phyloP scores from a whole-genome alignment of 805 yeast genomes.

The Komagataella kurtzmanii region DNA sequence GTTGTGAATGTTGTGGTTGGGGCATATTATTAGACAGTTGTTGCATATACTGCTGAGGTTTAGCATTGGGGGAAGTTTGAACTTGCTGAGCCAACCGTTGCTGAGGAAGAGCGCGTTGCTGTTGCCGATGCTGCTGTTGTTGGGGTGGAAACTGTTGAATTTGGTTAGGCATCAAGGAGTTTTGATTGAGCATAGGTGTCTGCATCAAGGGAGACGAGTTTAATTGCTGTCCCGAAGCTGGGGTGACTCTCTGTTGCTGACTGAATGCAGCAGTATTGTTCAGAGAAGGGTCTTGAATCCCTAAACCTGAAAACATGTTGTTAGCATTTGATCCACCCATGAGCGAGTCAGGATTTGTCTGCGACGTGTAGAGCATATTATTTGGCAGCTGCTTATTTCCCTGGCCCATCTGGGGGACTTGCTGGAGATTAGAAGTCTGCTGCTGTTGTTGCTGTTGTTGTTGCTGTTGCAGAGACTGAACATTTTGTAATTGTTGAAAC shows the following conservation, averaged over 20 bases:
- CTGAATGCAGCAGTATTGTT: conserved; percentile 8
- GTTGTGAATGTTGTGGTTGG: conserved; percentile 8
- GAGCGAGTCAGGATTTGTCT: conserved; percentile 6
- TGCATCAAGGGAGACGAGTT: conserved; percentile 2
- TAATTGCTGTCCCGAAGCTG: not conserved
- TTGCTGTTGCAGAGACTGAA: conserved; percentile 9
- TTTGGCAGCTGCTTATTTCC: conserved; percentile 13
- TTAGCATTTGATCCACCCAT: not conserved
- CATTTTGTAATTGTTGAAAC: conserved; percentile 16
- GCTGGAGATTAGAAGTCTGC: conserved; percentile 14
- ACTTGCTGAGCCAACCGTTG: conserved; percentile 2
- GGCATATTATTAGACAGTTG: not conserved
- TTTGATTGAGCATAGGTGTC: conserved; percentile 5
- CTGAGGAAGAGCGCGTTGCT: conserved; percentile 3
- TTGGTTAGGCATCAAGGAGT: conserved; percentile 9
- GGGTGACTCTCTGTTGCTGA: not conserved
- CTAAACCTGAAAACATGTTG: not conserved
- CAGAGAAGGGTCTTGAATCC: not conserved
- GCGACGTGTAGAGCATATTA: conserved; percentile 1
- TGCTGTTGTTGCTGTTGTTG: conserved; percentile 1
- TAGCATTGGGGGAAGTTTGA: conserved; percentile 1
- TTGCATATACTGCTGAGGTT: not conserved
- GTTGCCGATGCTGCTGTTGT: conserved; percentile 13
- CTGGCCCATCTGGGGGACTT: conserved; percentile 11
- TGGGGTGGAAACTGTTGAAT: conserved; percentile 12